Base-by-base conservation (phyloP, 345 rosid species). In the Xanthoceras sorbifolium region DNA sequence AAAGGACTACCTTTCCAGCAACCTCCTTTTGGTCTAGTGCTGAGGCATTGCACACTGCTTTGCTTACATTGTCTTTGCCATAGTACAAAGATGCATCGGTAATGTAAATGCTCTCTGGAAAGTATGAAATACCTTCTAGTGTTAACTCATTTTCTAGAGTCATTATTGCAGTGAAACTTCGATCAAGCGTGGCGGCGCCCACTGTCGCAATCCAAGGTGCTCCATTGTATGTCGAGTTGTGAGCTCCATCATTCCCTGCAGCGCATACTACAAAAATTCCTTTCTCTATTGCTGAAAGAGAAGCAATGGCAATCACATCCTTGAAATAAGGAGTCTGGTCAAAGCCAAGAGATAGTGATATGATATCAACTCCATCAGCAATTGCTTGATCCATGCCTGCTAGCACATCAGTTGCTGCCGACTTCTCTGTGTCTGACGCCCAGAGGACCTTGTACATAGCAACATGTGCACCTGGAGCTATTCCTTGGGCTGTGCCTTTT, bases 311-410 rank as follows among this genome's bases (percentile, higher is more conserved):
- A 23, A 92, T 86, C 5, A 73, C 79, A 63, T 84, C 87, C 14
- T 69, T 26, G 63, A 71, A 84, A 77, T 81, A 84, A 1, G 84
- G 82, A 23, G 79, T 28, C 4, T n/a, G 81, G 2, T 15, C 8
- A 40, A 92, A 73, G 20, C 91, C 93, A 0, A 92, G 52, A 14
- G 93, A 92, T 6, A 92, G 1, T 9, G 94, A 90, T 77, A 90
- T 74, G 48, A 92, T 72, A 72, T 90, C 89, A 4, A 90, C 90
- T 52, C 94, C 89, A 77, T 92, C 94, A 38, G 82, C 86, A 34
- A 89, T 84, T n/a, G 94, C 94, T 71, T 86, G 90, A 78, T 92
- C 97, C 82, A 90, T 87, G 22, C 87, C 90, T 9, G 91, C 92
- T 22, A 92, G 85, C n/a, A 90, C 89, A 62, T 92, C 89, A 2